Conservation (phyloP, 371 early-diverging fungal genomes). For the Lichtheimia ornata region DNA sequence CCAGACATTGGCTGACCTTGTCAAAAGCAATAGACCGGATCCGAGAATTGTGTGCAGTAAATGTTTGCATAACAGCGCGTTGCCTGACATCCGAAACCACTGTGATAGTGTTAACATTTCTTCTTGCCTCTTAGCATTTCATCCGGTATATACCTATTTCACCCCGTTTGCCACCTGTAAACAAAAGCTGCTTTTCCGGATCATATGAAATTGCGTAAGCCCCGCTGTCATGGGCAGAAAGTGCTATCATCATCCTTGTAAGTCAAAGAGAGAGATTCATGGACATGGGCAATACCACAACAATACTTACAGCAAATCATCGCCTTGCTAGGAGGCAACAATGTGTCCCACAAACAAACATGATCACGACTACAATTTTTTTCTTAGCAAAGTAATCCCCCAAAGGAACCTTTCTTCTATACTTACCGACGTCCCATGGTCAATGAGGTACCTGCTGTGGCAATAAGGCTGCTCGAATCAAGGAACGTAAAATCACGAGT, state of each 20-base stretch:
- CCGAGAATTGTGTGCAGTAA: slow-evolving; percentile 69
- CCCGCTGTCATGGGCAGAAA: slow-evolving; percentile 55
- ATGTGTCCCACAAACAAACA: slow-evolving; percentile 78
- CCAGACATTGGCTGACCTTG: slow-evolving; percentile 50
- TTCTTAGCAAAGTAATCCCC: not conserved
- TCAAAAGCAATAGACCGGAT: slow-evolving; percentile 74
- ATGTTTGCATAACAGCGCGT: slow-evolving; percentile 64
- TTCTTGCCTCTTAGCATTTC: not conserved
- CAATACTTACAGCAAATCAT: slow-evolving; percentile 55
- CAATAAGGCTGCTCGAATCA: slow-evolving; percentile 71
- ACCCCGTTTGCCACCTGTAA: slow-evolving; percentile 78
- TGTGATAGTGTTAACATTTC: slow-evolving; percentile 18
- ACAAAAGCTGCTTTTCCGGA: slow-evolving; percentile 57
- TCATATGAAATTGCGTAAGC: slow-evolving; percentile 74
- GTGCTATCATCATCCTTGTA: slow-evolving; percentile 21
- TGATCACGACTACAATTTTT: slow-evolving; percentile 44
- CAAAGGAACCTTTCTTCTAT: not conserved
- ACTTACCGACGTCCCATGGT: slow-evolving; percentile 57
- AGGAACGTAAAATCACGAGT: slow-evolving; percentile 76
- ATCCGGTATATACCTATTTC: slow-evolving; percentile 60
- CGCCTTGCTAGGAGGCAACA: slow-evolving; percentile 66
- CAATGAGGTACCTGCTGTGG: slow-evolving; percentile 73
- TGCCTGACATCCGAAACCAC: slow-evolving; percentile 80
- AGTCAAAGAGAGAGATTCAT: not conserved
- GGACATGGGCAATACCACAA: not conserved